Percentiles rank a stretch among this genome's conserved stretches.
Conservation (phyloP, 2,329 filamentous ascomycete genomes). For the Rhynchosporium graminicola region DNA sequence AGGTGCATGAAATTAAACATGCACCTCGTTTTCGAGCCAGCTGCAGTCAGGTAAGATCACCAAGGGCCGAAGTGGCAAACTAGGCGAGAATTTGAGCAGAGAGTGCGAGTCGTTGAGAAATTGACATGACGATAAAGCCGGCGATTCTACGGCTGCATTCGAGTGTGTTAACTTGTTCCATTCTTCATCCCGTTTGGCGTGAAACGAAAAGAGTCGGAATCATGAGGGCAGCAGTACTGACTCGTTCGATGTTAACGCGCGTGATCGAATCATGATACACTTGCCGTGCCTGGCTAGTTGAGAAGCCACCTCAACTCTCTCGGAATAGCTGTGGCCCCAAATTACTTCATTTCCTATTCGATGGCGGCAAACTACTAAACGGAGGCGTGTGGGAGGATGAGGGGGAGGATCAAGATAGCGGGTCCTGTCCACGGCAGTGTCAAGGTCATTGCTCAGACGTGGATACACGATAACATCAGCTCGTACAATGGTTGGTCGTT, state of each 20-base stretch:
- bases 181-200: slow-evolving; percentile 10
- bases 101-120: slow-evolving; percentile 15
- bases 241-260: slow-evolving; percentile 11
- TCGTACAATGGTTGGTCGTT: slow-evolving; percentile 9
- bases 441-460: slow-evolving; percentile 10
- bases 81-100: not conserved
- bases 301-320: slow-evolving; percentile 18
- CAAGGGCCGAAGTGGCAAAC: slow-evolving; percentile 17
- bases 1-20: slow-evolving; percentile 37
- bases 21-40: slow-evolving; percentile 29
- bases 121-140: slow-evolving; percentile 13
- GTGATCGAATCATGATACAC: slow-evolving; percentile 23
- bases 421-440: slow-evolving; percentile 16
- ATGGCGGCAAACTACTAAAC: slow-evolving; percentile 11
- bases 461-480: slow-evolving; percentile 13
- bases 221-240: slow-evolving; percentile 24
- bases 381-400: slow-evolving; percentile 15
- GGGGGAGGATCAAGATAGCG: slow-evolving; percentile 17
- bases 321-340: not conserved
- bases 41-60: slow-evolving; percentile 22
- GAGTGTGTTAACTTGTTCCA: slow-evolving; percentile 2
- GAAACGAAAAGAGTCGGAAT: slow-evolving; percentile 26
- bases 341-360: slow-evolving; percentile 7
- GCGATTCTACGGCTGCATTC: slow-evolving; percentile 13
- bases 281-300: slow-evolving; percentile 22